A percentile compares a stretch with the other conserved stretches of the same genome.
Conservation (phyloP, 83 land plant genomes). For the Picea mariana region DNA sequence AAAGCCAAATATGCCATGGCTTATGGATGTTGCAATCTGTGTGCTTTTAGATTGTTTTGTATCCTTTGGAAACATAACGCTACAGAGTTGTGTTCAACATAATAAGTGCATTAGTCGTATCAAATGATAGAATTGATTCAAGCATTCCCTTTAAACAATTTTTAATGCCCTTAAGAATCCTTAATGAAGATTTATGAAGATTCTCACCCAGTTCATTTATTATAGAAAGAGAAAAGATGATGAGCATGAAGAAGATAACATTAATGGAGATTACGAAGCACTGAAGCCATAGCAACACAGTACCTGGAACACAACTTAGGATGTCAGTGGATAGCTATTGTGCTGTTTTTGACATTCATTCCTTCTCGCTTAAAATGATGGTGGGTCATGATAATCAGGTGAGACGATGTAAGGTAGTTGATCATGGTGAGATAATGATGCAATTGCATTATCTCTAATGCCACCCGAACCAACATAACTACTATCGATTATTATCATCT, state of each 20-base stretch:
- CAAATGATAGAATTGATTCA: background rate
- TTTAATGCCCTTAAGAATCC: background rate
- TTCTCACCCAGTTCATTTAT: constrained; percentile 16
- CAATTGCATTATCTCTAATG: no score
- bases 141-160: background rate
- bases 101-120: background rate
- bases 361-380: no score
- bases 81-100: background rate
- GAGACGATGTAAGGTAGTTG: no score
- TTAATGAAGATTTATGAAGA: background rate
- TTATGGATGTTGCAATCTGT: constrained; percentile 88
- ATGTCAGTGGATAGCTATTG: no score
- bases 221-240: background rate
- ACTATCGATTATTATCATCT: no score
- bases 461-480: no score
- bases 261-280: background rate
- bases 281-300: background rate
- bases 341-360: no score
- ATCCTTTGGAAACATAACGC: constrained; percentile 28
- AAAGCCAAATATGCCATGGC: constrained; percentile 85
- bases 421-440: no score
- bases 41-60: constrained; percentile 81
- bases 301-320: no score
- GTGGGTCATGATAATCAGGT: no score
- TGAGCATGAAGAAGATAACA: background rate